Conservation (phyloP, 192 early-diverging fungal species). For the Dissophora ornata region DNA sequence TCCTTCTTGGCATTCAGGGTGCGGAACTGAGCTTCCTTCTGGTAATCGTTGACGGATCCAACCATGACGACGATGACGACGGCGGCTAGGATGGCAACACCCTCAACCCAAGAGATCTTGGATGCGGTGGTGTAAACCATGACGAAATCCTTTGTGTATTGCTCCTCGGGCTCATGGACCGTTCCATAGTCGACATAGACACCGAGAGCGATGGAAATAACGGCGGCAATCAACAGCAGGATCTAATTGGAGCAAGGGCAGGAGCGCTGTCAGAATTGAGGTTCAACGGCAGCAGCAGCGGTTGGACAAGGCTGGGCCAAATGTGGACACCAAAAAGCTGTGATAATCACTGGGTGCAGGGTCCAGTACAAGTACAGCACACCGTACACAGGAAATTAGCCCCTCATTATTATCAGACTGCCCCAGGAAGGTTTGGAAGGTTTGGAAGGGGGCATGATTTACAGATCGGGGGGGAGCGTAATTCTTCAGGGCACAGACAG, state of each 20-base stretch:
- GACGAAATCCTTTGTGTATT: slow-evolving; percentile 22
- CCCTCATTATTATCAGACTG: too few relatives aligned
- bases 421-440: too few relatives aligned
- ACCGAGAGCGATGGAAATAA: slow-evolving; percentile 80
- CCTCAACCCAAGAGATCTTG: slow-evolving; percentile 84
- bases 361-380: too few relatives aligned
- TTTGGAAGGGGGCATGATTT: too few relatives aligned
- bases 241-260: slow-evolving; percentile 56
- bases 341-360: too few relatives aligned
- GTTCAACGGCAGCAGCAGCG: background rate
- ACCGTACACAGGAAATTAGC: too few relatives aligned
- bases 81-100: slow-evolving; percentile 86
- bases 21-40: slow-evolving; percentile 87
- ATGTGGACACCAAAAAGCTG: too few relatives aligned
- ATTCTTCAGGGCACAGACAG: background rate
- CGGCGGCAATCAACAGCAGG: slow-evolving; percentile 77
- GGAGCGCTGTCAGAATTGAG: background rate
- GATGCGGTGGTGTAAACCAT: background rate
- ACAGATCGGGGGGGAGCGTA: too few relatives aligned
- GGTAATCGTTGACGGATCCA: slow-evolving; percentile 82
- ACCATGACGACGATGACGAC: slow-evolving; percentile 79
- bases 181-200: slow-evolving; percentile 77
- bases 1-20: slow-evolving; percentile 86
- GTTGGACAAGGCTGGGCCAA: background rate
- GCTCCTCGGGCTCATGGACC: slow-evolving; percentile 51